Conservation (phyloP, 345 rosid species). For the Ceriops zippeliana region DNA sequence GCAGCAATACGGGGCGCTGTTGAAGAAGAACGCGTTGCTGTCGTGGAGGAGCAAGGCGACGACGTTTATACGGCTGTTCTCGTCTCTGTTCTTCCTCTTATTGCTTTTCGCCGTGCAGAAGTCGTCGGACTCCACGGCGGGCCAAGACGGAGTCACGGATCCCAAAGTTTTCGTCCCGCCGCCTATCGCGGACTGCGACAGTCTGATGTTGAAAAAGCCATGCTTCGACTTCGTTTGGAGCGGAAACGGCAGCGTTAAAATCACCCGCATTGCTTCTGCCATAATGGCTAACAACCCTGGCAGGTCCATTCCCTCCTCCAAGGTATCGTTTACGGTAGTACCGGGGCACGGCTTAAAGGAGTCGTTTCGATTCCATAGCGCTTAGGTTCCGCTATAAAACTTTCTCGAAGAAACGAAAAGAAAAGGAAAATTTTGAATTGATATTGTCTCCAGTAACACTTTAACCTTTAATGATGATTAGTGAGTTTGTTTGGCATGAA, state of each 20-base stretch:
- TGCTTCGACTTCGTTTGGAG: conserved; percentile 91
- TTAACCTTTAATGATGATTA: no score
- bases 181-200: conserved; percentile 72
- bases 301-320: conserved; percentile 47
- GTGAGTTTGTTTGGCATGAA: no score
- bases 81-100: conserved; percentile 82
- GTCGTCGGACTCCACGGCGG: conserved; percentile 45
- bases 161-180: conserved; percentile 50
- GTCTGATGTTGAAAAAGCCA: conserved; percentile 53
- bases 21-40: conserved; percentile 67
- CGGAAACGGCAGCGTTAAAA: conserved; percentile 44
- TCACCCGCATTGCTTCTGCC: conserved; percentile 34
- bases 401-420: no score
- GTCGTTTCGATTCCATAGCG: not conserved
- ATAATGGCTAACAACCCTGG: conserved; percentile 70
- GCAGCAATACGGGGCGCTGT: conserved; percentile 65
- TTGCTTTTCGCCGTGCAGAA: conserved; percentile 66
- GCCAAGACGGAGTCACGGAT: conserved; percentile 35
- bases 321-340: conserved; percentile 32
- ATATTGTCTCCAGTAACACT: no score
- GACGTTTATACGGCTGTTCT: conserved; percentile 70
- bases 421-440: no score
- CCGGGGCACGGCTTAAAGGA: not conserved
- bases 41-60: conserved; percentile 87
- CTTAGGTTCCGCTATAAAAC: no score